Base-by-base conservation (phyloP, 441 rosid genomes). In the Populus hybrid region DNA sequence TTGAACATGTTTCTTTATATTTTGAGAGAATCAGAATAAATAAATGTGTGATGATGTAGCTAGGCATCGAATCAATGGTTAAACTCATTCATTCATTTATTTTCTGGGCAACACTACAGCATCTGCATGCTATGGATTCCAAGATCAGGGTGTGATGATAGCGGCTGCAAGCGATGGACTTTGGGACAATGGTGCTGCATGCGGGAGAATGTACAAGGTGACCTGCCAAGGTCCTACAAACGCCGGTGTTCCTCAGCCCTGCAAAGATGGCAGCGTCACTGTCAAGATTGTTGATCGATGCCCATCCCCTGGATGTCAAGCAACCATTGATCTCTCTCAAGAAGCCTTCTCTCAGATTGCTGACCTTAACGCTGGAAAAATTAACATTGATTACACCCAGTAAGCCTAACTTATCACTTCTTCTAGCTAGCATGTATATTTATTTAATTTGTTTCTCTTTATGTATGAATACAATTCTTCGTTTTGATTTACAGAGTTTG, bases 341-440 rank as follows among this genome's bases (percentile, higher is more conserved):
- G 66, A 74, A 33, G 88, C 88, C 68, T 78, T 74, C 76, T 20
- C 76, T 42, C 40, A 56, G 70, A 86, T 86, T 31, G 83, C 84
- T 10, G 64, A 85, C 38, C 23, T 82, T 2, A 61, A 53, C 0
- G 81, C 86, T 18, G 83, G 84, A 3, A 82, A 73, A 50, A 82
- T 82, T 29, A 77, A 53, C 74, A 85, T 85, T 18, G 75, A 78
- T 63, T 82, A 82, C 72, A 21, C 28, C 67, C 56, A 14, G 56
- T 50, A 50, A 50, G 12, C 67, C 28, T 4, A 20, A n/a, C 28
- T 64, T 7, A n/a, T 64, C 28, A 8, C 67, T 64, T 23, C 66
- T 63, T 23, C 66, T 64, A 59, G n/a, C n/a, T 59, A 0, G 11
- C 1, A 9, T 64, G 56, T 1, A 50, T 50, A 50, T 50, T 45